Percentiles rank a stretch among this genome's conserved stretches.
Conservation (phyloP, 805 yeast genomes). For the Wickerhamiella spandovensis region DNA sequence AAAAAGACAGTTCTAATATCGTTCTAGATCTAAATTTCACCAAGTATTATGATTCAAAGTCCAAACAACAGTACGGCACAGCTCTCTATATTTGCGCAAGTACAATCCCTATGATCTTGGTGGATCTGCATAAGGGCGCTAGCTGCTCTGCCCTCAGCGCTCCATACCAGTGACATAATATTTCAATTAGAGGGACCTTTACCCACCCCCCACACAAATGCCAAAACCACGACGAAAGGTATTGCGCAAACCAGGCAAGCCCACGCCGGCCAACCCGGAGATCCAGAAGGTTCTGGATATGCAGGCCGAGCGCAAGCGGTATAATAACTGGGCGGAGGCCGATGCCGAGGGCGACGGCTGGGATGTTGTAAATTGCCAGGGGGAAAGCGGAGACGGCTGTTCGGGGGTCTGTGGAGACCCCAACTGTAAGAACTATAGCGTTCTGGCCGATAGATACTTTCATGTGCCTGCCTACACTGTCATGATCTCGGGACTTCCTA, state of each 20-base stretch:
- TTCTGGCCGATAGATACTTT: background rate
- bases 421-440: background rate
- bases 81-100: too few species aligned
- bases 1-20: too few species aligned
- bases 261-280: background rate
- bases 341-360: background rate
- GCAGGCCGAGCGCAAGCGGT: constrained; percentile 1
- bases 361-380: background rate
- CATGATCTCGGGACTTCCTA: background rate
- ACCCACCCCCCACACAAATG: background rate
- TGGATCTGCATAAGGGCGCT: too few species aligned
- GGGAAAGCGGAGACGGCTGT: background rate
- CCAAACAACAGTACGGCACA: too few species aligned
- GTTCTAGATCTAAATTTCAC: too few species aligned
- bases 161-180: constrained; percentile 1
- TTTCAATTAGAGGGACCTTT: background rate
- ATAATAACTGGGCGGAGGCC: background rate
- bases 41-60: too few species aligned
- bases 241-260: background rate
- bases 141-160: too few species aligned
- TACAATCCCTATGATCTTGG: too few species aligned
- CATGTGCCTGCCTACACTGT: background rate
- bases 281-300: constrained; percentile 2
- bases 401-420: background rate
- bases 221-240: constrained; percentile 5